phyloP scores from a whole-genome alignment of 139 green algal species.

The Chlorella sorokiniana region DNA sequence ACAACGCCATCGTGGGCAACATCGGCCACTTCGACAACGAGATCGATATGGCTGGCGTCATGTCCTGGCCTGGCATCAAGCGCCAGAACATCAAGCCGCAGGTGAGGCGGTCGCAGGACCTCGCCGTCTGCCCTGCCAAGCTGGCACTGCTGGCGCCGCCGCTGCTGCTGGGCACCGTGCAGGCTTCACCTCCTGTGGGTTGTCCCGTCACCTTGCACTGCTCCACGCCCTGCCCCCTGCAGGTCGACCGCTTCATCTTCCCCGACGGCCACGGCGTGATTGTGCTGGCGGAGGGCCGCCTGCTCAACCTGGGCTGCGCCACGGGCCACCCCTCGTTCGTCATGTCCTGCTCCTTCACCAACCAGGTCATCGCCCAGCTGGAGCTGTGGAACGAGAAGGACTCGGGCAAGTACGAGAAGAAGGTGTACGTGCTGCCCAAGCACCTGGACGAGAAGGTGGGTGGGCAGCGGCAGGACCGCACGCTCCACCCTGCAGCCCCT shows the following conservation, averaged over 20 bases:
- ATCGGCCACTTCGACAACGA: slow-evolving; percentile 99
- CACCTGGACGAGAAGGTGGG: slow-evolving; percentile 99
- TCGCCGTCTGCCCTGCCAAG: not conserved
- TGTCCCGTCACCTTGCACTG: not conserved
- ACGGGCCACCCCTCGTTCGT: slow-evolving; percentile 99
- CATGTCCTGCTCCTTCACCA: slow-evolving; percentile 99
- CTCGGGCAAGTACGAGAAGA: slow-evolving; percentile 97
- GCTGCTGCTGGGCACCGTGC: not conserved
- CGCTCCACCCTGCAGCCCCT: too few species aligned
- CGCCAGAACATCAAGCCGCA: slow-evolving; percentile 99
- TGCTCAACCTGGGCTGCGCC: slow-evolving; percentile 99
- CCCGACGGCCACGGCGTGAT: slow-evolving; percentile 98
- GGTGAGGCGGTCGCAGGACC: slow-evolving; percentile 32
- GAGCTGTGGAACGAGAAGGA: slow-evolving; percentile 98
- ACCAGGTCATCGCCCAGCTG: slow-evolving; percentile 99
- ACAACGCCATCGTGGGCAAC: slow-evolving; percentile 99
- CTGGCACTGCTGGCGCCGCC: not conserved
- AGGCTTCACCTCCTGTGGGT: not conserved
- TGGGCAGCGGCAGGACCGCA: too few species aligned
- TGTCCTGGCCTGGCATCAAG: slow-evolving; percentile 91
- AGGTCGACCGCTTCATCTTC: slow-evolving; percentile 97
- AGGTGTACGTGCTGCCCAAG: slow-evolving; percentile 99
- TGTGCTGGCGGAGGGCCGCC: slow-evolving; percentile 97
- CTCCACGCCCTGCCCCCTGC: not conserved
- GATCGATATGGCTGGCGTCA: slow-evolving; percentile 98